These are phyloP conservation scores for Melampsora americana DNA, from an alignment of 1,284 basidiomycete genomes.

Conservation along the genomic window DNA sequence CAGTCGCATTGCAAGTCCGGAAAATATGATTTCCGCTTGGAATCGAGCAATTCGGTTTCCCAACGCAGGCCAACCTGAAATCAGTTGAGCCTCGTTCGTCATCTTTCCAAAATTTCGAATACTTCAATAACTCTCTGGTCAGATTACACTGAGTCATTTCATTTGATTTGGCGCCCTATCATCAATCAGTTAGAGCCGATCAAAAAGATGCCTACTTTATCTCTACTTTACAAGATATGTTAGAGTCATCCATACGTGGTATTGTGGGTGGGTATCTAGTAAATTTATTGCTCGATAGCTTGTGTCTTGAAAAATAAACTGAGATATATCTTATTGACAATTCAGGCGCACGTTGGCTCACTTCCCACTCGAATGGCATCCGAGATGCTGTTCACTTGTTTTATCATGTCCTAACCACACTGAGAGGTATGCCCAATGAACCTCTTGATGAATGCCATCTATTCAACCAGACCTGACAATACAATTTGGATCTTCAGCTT, in stretches of 20 bases:
- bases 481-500: constrained; percentile 47
- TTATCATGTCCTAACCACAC: constrained; percentile 23
- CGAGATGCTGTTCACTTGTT: constrained; percentile 27
- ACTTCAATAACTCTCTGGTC: not conserved
- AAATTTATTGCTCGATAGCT: not conserved
- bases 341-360: constrained; percentile 34
- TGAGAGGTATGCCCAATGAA: constrained; percentile 8
- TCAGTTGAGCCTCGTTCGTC: constrained; percentile 29
- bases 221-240: constrained; percentile 5
- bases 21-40: not conserved
- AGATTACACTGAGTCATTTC: not conserved
- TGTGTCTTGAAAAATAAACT: not conserved
- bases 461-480: not conserved
- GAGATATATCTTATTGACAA: not conserved
- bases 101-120: not conserved
- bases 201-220: constrained; percentile 40
- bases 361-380: constrained; percentile 2
- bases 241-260: constrained; percentile 28
- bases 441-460: not conserved
- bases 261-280: not conserved
- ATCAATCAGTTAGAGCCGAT: constrained; percentile 34
- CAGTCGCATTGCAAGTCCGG: not conserved
- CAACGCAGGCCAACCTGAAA: constrained; percentile 36
- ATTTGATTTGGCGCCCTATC: not conserved
- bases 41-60: constrained; percentile 16